A percentile compares a stretch with the other conserved stretches of the same genome.
Conservation (phyloP, 2,329 filamentous ascomycete genomes). For the Apiospora kogelbergensis region DNA sequence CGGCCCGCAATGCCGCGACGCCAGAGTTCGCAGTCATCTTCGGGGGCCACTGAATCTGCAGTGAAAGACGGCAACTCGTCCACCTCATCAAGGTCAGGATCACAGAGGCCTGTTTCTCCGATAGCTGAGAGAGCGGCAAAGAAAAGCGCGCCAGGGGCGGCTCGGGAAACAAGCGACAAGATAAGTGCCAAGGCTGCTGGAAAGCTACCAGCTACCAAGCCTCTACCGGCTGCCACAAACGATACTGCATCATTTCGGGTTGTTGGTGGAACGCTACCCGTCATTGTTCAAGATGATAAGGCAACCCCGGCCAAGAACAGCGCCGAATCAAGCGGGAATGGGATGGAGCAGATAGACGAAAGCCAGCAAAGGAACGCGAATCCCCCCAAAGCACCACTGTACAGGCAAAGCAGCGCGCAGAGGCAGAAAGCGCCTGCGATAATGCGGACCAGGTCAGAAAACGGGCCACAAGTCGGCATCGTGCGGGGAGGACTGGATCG, state of each 20-base stretch:
- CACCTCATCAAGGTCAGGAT: constrained; percentile 10
- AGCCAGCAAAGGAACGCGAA: not conserved
- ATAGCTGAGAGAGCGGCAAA: constrained; percentile 27
- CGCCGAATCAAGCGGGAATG: not conserved
- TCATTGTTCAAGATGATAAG: not conserved
- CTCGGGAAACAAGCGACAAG: constrained; percentile 15
- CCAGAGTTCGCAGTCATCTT: constrained; percentile 47
- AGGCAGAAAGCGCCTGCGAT: not conserved
- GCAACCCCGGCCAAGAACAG: not conserved
- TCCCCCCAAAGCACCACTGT: not conserved
- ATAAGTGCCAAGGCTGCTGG: constrained; percentile 47
- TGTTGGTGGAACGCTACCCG: not conserved
- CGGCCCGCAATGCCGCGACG: constrained; percentile 46
- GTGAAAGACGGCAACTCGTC: constrained; percentile 32
- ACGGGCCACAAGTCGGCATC: constrained; percentile 15
- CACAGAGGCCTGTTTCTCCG: constrained; percentile 24
- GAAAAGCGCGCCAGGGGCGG: constrained; percentile 13
- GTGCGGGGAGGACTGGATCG: constrained; percentile 29
- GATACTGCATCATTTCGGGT: constrained; percentile 1
- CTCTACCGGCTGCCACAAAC: not conserved
- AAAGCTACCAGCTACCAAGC: constrained; percentile 40
- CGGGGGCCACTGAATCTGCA: constrained; percentile 31
- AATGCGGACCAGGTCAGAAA: constrained; percentile 3
- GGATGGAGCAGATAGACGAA: not conserved
- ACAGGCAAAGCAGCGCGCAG: not conserved